phyloP scores from a whole-genome alignment of 768 basidiomycete genomes.

The Boletus rubescentipes region DNA sequence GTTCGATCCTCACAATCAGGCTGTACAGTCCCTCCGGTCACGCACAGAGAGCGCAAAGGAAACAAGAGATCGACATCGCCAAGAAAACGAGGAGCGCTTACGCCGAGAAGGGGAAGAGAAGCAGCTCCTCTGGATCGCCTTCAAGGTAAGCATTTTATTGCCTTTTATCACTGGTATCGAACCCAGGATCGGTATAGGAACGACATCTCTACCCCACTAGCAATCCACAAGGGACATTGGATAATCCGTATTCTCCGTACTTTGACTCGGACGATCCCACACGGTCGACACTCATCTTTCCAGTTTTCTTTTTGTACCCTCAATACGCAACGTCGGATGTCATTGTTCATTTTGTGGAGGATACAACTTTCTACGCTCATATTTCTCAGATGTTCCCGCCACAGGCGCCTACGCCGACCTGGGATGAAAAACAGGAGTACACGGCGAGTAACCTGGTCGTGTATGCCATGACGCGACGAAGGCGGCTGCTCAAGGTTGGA shows the following conservation, averaged over 20 bases:
- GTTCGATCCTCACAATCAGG: conserved; percentile 57
- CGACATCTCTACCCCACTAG: conserved; percentile 65
- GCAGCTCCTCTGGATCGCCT: conserved; percentile 52
- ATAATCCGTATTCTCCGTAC: conserved; percentile 59
- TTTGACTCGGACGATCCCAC: conserved; percentile 67
- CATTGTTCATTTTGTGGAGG: conserved; percentile 82
- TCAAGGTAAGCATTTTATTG: conserved; percentile 50
- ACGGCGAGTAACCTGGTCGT: conserved; percentile 60
- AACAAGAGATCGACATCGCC: conserved; percentile 51
- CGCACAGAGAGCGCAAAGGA: conserved; percentile 46
- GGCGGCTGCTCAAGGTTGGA: conserved; percentile 85
- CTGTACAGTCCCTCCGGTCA: conserved; percentile 49
- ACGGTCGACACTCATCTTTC: conserved; percentile 65
- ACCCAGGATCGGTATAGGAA: conserved; percentile 51
- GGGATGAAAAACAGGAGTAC: conserved; percentile 78
- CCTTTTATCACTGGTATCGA: neutral
- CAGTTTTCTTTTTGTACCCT: conserved; percentile 93
- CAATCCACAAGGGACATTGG: conserved; percentile 48
- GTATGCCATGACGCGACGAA: conserved; percentile 78
- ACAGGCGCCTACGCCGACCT: conserved; percentile 58
- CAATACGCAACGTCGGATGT: conserved; percentile 87
- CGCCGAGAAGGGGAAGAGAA: conserved; percentile 53
- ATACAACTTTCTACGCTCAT: conserved; percentile 77
- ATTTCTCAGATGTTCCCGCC: conserved; percentile 84
- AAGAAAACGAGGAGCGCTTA: conserved; percentile 48